Conservation (phyloP, 306 rosid genomes). For the Rosa rugosa region DNA sequence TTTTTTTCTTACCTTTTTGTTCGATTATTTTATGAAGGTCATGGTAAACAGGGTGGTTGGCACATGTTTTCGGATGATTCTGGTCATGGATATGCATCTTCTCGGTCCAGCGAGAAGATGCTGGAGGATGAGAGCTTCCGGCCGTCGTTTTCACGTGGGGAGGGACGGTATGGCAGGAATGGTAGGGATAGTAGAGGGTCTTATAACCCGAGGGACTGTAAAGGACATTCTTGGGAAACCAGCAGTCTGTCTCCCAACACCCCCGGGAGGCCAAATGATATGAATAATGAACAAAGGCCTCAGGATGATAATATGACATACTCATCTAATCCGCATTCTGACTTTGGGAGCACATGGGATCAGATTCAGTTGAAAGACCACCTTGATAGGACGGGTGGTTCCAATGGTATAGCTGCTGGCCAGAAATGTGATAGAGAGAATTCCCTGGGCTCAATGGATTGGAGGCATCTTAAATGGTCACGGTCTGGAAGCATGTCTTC, state of each 20-base stretch:
- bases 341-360: slow-evolving; percentile 66
- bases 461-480: slow-evolving; percentile 96
- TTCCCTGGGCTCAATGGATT: slow-evolving; percentile 57
- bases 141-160: slow-evolving; percentile 59
- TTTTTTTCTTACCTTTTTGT: slow-evolving; percentile 25
- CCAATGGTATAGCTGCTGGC: slow-evolving; percentile 54
- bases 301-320: slow-evolving; percentile 51
- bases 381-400: slow-evolving; percentile 64
- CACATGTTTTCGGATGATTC: slow-evolving; percentile 78
- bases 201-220: slow-evolving; percentile 65
- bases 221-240: slow-evolving; percentile 67
- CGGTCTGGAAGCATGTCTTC: slow-evolving; percentile 90
- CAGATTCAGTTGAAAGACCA: slow-evolving; percentile 65
- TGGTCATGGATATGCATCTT: slow-evolving; percentile 66
- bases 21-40: slow-evolving; percentile 70
- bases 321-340: slow-evolving; percentile 56
- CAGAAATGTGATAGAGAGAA: slow-evolving; percentile 63
- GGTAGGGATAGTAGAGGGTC: slow-evolving; percentile 71
- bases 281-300: slow-evolving; percentile 55
- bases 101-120: slow-evolving; percentile 75
- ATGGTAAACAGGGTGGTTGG: slow-evolving; percentile 96
- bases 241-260: slow-evolving; percentile 46
- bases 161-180: slow-evolving; percentile 69
- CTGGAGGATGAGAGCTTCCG: slow-evolving; percentile 63
- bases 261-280: slow-evolving; percentile 52